A percentile compares a stretch with the other conserved stretches of the same genome.
Conservation (phyloP, 1,284 basidiomycete genomes). For the Pseudozyma thailandica region DNA sequence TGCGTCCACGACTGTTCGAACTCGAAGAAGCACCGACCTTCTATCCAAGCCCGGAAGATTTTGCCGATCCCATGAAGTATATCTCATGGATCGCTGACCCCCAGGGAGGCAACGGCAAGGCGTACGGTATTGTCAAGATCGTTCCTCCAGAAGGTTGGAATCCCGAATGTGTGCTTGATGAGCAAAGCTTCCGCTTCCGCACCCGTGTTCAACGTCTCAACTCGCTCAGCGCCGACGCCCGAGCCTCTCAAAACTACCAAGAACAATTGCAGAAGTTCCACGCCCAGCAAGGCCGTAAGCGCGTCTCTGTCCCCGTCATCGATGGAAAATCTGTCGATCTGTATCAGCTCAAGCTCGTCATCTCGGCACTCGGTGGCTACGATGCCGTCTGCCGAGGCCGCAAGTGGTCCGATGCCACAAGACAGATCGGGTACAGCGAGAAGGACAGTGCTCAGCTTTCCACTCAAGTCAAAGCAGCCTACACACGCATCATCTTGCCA, state of each 20-base stretch:
- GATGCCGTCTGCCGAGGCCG: slow-evolving; percentile 80
- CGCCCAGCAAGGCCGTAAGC: slow-evolving; percentile 72
- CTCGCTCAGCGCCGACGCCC: slow-evolving; percentile 94
- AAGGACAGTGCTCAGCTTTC: slow-evolving; percentile 76
- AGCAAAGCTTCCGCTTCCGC: slow-evolving; percentile 91
- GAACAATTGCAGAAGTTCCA: slow-evolving; percentile 84
- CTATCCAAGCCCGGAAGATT: slow-evolving; percentile 88
- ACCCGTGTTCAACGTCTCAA: slow-evolving; percentile 94
- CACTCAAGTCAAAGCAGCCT: slow-evolving; percentile 87
- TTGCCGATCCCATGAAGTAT: slow-evolving; percentile 94
- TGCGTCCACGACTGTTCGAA: slow-evolving; percentile 74
- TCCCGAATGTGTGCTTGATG: slow-evolving; percentile 96
- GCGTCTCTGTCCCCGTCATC: slow-evolving; percentile 88
- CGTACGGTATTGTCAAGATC: slow-evolving; percentile 94
- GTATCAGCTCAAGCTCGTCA: slow-evolving; percentile 90
- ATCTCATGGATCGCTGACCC: slow-evolving; percentile 80
- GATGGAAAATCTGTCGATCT: slow-evolving; percentile 91
- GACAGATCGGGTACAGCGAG: slow-evolving; percentile 80
- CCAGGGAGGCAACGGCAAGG: slow-evolving; percentile 74
- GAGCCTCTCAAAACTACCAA: slow-evolving; percentile 95
- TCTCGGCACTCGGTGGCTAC: slow-evolving; percentile 86
- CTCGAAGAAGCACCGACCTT: slow-evolving; percentile 90
- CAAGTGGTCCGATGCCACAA: slow-evolving; percentile 87
- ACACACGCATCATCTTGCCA: slow-evolving; percentile 87
- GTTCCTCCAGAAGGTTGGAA: slow-evolving; percentile 92